Base-by-base conservation (phyloP, 805 yeast species). In the Pichia nanzhaoensis region DNA sequence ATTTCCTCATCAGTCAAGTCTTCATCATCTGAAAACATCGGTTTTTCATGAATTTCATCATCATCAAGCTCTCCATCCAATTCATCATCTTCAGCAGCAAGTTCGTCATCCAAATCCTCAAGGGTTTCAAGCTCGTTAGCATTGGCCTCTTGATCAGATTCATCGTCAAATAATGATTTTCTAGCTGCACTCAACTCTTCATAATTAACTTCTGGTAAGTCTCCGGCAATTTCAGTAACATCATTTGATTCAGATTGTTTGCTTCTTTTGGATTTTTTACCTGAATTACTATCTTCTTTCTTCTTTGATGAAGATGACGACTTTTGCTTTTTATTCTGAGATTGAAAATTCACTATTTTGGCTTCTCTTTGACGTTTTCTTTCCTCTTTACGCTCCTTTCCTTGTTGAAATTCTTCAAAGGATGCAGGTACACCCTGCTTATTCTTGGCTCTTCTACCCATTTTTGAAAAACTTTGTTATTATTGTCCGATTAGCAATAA, bases 371-470 rank as follows among this genome's bases (percentile, higher is more conserved):
- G 61, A 53, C 51, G 51, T 47, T 58, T 57, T 45, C 55, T 58
- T 41, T 59, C 62, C 44, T 67, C 71, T 56, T 68, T 77, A 51
- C 74, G 73, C 28, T 49, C 51, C 53, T 63, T 67, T 24, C 54
- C 55, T 14, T 65, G 66, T 53, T 78, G 78, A 63, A 90, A 82
- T 58, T 91, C 96, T 37, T 91, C 98, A 51, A 82, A 70, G 5
- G 89, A 62, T 31, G 96, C 96, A 55, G 98, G 98, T 48, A 77
- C 85, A 38, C 88, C 93, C 69, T 91, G 98, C 73, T 87, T 91
- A 58, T 87, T 84, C 67, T 84, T 88, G 48, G 87, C 86, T 71
- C 86, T 82, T 77, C 96, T 84, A 64, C 98, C 98, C 95, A 90
- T 87, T 18, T n/a, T 31, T 16, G 10, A 4, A 24, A 24, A 24